Conservation (phyloP, 345 rosid species). For the Eucalyptus lansdowneana region DNA sequence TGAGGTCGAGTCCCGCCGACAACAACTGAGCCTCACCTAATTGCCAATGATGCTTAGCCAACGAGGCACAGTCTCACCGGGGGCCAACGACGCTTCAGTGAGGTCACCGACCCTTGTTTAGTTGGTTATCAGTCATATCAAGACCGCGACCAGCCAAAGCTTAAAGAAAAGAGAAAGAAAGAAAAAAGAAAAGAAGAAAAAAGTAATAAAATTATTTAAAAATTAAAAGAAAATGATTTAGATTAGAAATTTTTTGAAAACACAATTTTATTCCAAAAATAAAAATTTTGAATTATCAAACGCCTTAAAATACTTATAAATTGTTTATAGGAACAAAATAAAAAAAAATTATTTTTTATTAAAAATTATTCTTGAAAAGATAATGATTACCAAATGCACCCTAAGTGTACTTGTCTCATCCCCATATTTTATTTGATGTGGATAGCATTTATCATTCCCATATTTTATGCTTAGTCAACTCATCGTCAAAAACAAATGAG, state of each 20-base stretch:
- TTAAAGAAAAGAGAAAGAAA: too few species aligned
- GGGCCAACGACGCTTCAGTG: accelerated
- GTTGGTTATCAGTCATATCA: accelerated
- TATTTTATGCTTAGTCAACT: neutral
- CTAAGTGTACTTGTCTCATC: neutral
- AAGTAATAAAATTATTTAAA: too few species aligned
- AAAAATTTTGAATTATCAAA: accelerated
- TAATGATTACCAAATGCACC: accelerated
- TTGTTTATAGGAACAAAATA: accelerated
- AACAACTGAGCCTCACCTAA: accelerated
- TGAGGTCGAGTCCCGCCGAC: accelerated
- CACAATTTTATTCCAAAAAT: too few species aligned
- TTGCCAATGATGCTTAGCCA: accelerated
- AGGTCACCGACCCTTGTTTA: accelerated
- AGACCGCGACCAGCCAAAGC: accelerated
- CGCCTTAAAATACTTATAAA: accelerated
- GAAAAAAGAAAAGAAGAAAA: too few species aligned
- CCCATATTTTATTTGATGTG: neutral
- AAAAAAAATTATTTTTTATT: accelerated
- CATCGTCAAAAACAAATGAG: neutral
- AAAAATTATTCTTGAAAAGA: too few species aligned
- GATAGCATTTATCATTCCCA: too few species aligned
- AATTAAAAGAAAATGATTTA: too few species aligned
- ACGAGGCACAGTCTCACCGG: accelerated
- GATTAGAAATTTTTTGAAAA: too few species aligned